Evolutionary conservation across 2,329 filamentous ascomycete genomes (phyloP).

Genomic region (Biscogniauxia marginata): DNA sequence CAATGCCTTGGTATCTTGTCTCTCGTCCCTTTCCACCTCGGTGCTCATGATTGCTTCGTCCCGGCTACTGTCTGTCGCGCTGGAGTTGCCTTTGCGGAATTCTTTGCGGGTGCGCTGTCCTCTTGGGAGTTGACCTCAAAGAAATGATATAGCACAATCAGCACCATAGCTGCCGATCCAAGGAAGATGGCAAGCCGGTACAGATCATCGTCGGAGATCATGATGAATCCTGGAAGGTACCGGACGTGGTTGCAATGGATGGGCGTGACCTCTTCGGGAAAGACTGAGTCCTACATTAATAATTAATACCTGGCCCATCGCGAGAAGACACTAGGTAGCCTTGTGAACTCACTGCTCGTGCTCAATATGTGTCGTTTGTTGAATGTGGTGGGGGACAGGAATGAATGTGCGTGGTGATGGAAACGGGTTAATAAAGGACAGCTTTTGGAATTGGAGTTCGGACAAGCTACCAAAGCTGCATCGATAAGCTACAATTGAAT

Average conservation of each 20-base stretch:
- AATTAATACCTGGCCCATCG: neutral
- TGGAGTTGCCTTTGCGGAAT: constrained; percentile 29
- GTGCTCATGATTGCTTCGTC: constrained; percentile 21
- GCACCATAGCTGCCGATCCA: constrained; percentile 81
- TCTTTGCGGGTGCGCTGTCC: constrained; percentile 24
- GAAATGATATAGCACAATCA: constrained; percentile 95
- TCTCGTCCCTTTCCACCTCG: constrained; percentile 15
- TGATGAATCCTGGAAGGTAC: constrained; percentile 46
- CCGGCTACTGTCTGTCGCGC: constrained; percentile 23
- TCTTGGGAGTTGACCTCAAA: constrained; percentile 83
- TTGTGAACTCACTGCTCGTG: neutral
- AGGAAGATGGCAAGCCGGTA: constrained; percentile 93
- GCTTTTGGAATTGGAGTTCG: neutral
- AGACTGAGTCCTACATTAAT: neutral
- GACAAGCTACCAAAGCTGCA: neutral
- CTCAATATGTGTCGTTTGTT: neutral
- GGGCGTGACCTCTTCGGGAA: neutral
- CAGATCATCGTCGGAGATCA: constrained; percentile 93
- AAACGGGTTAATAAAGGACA: neutral
- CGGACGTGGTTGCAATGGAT: constrained; percentile 14
- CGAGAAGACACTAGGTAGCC: neutral
- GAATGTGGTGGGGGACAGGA: neutral
- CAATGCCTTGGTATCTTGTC: neutral
- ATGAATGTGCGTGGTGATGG: neutral
- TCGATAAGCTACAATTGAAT: neutral